Evolutionary conservation across 2,329 filamentous ascomycete species (phyloP).

Genomic region (Xylariales sp.): DNA sequence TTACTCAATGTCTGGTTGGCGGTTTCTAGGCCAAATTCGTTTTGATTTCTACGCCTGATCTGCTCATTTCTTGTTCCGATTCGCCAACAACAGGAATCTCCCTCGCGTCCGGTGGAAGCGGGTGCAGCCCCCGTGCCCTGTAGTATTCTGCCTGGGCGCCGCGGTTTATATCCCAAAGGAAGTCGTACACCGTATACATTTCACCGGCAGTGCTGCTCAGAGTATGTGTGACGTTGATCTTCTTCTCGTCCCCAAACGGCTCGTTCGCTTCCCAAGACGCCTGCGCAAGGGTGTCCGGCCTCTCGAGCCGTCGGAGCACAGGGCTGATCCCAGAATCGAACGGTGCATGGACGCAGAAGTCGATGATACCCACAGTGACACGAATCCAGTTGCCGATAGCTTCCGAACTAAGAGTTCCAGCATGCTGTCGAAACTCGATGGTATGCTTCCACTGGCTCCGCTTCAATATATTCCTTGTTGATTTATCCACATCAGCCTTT

Average conservation of each 20-base stretch:
- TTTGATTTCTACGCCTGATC: too few species aligned
- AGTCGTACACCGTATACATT: conserved; percentile 7
- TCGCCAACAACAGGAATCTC: too few species aligned
- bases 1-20: too few species aligned
- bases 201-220: not conserved
- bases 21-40: too few species aligned
- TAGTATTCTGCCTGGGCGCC: conserved; percentile 3
- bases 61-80: too few species aligned
- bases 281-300: conserved; percentile 1
- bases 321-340: not conserved
- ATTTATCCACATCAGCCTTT: too few species aligned
- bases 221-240: not conserved
- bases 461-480: too few species aligned
- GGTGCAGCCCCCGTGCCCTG: conserved; percentile 1
- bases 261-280: not conserved
- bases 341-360: conserved; percentile 3
- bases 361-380: not conserved
- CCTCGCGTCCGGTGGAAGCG: conserved; percentile 5
- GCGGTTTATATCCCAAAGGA: conserved; percentile 2
- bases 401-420: conserved; percentile 2
- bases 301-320: conserved; percentile 1
- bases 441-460: not conserved
- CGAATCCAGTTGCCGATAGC: conserved; percentile 6
- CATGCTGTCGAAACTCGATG: conserved; percentile 5
- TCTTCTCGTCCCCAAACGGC: not conserved